Evolutionary conservation across 2,329 filamentous ascomycete genomes (phyloP).

Genomic region (Epichloe brachyelytri): DNA sequence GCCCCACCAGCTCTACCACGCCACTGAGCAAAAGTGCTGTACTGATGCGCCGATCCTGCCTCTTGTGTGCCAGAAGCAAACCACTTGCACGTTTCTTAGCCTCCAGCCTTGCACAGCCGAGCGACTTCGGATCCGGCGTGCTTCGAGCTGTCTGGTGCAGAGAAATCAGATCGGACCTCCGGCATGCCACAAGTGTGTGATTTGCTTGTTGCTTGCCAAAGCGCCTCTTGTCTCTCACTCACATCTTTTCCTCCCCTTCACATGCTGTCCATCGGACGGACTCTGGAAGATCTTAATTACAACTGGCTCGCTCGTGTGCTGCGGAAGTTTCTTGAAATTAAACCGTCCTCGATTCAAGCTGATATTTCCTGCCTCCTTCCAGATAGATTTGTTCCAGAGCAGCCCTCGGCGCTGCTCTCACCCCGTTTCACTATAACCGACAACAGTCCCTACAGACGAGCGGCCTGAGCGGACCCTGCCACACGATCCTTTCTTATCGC

Average conservation of each 20-base stretch:
- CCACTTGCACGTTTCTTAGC: no score
- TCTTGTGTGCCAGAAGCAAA: neutral
- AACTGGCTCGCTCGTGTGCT: neutral
- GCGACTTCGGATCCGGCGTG: slow-evolving; percentile 1
- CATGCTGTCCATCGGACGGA: no score
- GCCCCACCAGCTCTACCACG: neutral
- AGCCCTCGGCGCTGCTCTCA: slow-evolving; percentile 14
- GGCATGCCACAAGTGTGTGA: neutral
- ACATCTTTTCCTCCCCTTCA: neutral
- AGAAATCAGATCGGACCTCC: neutral
- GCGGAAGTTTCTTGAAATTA: neutral
- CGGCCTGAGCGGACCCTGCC: slow-evolving; percentile 3
- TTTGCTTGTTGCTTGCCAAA: neutral
- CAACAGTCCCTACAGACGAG: slow-evolving; percentile 3
- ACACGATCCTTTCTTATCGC: neutral
- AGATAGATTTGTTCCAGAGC: slow-evolving; percentile 11
- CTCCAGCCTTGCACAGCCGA: neutral
- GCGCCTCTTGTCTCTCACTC: neutral
- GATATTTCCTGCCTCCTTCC: neutral
- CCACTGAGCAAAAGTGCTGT: neutral
- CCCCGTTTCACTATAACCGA: slow-evolving; percentile 5
- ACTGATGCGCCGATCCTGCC: neutral
- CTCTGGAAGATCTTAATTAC: no score
- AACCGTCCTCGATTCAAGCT: neutral
- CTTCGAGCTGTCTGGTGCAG: neutral